Evolutionary conservation across 2,329 filamentous ascomycete genomes (phyloP), one percentile per base, ranked within the genome.

Genomic region (Knoxdaviesia capensis): DNA sequence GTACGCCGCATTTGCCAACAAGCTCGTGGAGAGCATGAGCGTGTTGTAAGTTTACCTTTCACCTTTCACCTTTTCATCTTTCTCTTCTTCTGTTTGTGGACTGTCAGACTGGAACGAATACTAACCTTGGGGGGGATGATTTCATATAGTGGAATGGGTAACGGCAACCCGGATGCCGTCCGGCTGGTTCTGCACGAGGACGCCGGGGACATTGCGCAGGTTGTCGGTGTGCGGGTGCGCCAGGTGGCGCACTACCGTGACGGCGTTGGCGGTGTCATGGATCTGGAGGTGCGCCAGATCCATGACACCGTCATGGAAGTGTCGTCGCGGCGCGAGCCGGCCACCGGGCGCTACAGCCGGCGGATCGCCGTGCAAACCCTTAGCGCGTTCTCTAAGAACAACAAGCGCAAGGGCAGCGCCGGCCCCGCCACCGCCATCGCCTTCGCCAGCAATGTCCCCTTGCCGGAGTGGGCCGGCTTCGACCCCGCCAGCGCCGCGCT

Each of bases 21-120:
- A 30, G 40, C 7, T 42, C 9, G 28, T 40, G 29, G 38, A n/a
- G 30, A 9, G n/a, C n/a, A n/a, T 30, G 10, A 6, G n/a, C 10
- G 41, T 56, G 9, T 45, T 43, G 43, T 49, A 7, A 48, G 43
- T 5, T 49, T 46, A 5, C 44, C 45, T 1, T 39, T 36, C 9
- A 39, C 45, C 10, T 43, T 47, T 51, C 4, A 35, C 3, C 34
- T 35, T 20, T 20, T 51, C 4, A 35, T 35, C 34, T 35, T 20
- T 20, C 20, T 20, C 20, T 20, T 20, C 20, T 20, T 20, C 20
- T 20, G 20, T 20, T 20, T 11, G 30, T 43, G 6, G 43, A 32
- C 5, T 48, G 54, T 29, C 41, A 35, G 34, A 45, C 20, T 31
- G 34, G 40, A 20, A 11, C 42, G 7, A 8, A 34, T 4, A 33